Conservation (phyloP, 768 basidiomycete species). For the Terana coerulea region DNA sequence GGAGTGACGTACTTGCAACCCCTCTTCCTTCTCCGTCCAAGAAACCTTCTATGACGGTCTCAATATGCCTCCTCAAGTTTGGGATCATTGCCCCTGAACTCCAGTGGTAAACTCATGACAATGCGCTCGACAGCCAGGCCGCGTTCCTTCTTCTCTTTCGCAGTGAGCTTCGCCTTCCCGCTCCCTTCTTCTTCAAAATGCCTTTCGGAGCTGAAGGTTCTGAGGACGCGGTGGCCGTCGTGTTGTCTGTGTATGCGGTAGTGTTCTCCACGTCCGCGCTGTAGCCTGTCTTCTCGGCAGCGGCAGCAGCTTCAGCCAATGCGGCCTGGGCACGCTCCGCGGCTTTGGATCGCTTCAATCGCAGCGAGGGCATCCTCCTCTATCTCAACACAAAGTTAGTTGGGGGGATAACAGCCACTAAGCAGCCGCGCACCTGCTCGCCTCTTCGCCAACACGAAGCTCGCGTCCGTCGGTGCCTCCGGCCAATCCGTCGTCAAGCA, state of each 20-base stretch:
- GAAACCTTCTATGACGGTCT: slow-evolving; percentile 73
- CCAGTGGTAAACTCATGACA: slow-evolving; percentile 75
- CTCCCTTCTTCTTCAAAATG: slow-evolving; percentile 39
- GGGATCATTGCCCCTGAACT: slow-evolving; percentile 90
- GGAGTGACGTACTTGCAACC: slow-evolving; percentile 48
- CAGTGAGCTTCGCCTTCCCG: slow-evolving; percentile 62
- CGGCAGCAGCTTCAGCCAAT: slow-evolving; percentile 20
- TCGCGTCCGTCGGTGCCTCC: slow-evolving; percentile 36
- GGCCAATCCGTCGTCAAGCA: slow-evolving; percentile 92
- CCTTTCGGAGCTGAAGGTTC: slow-evolving; percentile 33
- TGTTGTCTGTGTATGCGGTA: slow-evolving; percentile 33
- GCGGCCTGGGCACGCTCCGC: slow-evolving; percentile 22
- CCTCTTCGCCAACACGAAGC: slow-evolving; percentile 50
- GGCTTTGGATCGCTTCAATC: slow-evolving; percentile 47
- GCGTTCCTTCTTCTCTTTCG: slow-evolving; percentile 83
- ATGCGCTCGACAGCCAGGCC: slow-evolving; percentile 68
- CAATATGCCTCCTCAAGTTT: slow-evolving; percentile 71
- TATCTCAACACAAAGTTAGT: no score
- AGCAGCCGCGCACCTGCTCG: slow-evolving; percentile 50
- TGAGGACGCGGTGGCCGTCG: slow-evolving; percentile 36
- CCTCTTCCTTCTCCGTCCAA: slow-evolving; percentile 60
- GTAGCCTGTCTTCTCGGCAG: slow-evolving; percentile 27
- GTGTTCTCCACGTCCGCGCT: slow-evolving; percentile 30
- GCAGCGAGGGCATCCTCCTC: slow-evolving; percentile 59
- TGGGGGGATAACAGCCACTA: no score